A percentile compares a stretch with the other conserved stretches of the same genome.
phyloP scores from a whole-genome alignment of 495 filamentous ascomycete species.

The Tuber microsphaerosporum region DNA sequence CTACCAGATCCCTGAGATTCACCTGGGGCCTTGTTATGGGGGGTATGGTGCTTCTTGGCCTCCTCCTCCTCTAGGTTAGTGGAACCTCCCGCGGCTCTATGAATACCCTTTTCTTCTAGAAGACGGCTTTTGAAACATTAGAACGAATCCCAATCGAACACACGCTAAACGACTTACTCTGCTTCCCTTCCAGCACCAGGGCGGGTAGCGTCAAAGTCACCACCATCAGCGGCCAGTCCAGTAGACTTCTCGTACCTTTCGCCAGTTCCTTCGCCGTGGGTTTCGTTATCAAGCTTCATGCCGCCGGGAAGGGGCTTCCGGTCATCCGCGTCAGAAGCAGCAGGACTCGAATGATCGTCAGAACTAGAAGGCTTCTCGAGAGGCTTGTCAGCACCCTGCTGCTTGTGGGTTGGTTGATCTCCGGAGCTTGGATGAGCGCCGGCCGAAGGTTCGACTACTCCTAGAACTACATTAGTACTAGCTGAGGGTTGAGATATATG shows the following conservation, averaged over 20 bases:
- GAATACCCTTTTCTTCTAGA: conserved; percentile 33
- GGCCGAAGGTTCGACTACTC: conserved; percentile 13
- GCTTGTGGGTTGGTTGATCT: conserved; percentile 36
- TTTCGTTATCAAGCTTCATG: conserved; percentile 14
- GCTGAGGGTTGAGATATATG: conserved; percentile 16
- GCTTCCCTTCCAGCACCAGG: conserved; percentile 60
- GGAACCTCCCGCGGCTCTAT: conserved; percentile 19
- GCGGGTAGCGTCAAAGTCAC: conserved; percentile 54
- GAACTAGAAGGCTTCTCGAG: conserved; percentile 32
- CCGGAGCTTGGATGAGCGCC: conserved; percentile 10
- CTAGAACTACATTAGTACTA: conserved; percentile 8
- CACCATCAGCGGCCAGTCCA: conserved; percentile 51
- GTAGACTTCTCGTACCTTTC: conserved; percentile 52
- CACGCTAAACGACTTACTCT: conserved; percentile 49
- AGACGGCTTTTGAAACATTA: conserved; percentile 28
- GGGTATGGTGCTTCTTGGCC: conserved; percentile 6
- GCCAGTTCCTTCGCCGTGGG: conserved; percentile 47
- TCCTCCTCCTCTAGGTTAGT: neutral
- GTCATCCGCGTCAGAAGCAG: conserved; percentile 9
- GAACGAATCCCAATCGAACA: neutral
- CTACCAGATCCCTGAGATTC: neutral
- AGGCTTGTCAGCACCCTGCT: conserved; percentile 44
- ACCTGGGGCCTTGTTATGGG: neutral
- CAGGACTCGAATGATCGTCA: conserved; percentile 14
- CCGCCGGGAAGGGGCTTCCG: conserved; percentile 28